Base-by-base conservation (phyloP, 441 rosid species). In the Hura crepitans region DNA sequence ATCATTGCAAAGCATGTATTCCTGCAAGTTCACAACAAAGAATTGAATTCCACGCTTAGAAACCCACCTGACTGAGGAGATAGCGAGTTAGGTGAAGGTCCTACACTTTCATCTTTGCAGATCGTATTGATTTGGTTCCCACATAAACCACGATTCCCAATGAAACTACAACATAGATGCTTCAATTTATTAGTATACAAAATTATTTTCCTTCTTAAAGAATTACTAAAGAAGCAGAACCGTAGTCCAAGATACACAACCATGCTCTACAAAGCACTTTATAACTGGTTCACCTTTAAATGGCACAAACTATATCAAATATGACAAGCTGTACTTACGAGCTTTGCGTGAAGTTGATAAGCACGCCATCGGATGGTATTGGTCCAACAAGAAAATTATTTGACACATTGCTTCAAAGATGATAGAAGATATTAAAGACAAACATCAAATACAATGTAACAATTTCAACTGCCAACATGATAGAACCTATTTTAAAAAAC, bases 361-460 rank as follows among this genome's bases (percentile, higher is more conserved):
- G 85, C 78, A 84, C 83, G 22, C 95, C 97, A 69, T 86, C 85
- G 31, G 89, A 78, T 77, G 99, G 99, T 82, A 92, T 89, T 64
- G 88, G 73, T 66, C 99, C 98, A 43, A 42, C 80, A 68, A 95
- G 89, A 81, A 92, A 95, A 80, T 95, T 95, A 85, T 88, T 88
- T 23, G 99, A 91, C 63, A 91, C 85, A 46, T 95, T 91, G 84
- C 96, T 90, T 83, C 82, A 73, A 62, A 66, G 59, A 62, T 73
- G 70, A 37, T 76, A 73, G 17, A 79, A 62, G 62, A 61, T 66
- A 39, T 43, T 43, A 9, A 73, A 6, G 65, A 46, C 22, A 63
- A 75, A 62, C 56, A 55, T 61, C 62, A 72, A 55, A 71, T 67
- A 50, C 47, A 28, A 60, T 11, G 17, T 37, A 59, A 57, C 20